These are phyloP conservation scores for Prinsepia uniflora DNA, from an alignment of 306 rosid genomes.

Conservation along the genomic window DNA sequence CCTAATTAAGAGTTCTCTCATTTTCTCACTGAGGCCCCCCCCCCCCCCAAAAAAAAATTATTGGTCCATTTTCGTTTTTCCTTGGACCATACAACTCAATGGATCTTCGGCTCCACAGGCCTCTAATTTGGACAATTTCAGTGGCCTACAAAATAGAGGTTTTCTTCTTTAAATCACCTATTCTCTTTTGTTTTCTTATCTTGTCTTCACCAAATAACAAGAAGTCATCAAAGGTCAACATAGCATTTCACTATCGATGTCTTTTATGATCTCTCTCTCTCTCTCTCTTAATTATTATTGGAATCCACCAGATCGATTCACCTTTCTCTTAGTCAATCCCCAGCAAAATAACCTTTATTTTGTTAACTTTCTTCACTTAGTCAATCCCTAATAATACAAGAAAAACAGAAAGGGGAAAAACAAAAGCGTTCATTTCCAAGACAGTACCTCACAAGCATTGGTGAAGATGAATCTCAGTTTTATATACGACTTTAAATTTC, in stretches of 20 bases:
- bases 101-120: conserved; percentile 23
- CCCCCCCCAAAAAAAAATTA: no score
- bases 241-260: conserved; percentile 4
- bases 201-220: neutral
- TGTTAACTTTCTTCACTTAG: neutral
- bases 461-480: neutral
- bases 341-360: conserved; percentile 12
- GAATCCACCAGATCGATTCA: neutral
- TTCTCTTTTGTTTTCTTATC: conserved; percentile 1
- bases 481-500: neutral
- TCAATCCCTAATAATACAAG: conserved; percentile 1
- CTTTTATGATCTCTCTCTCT: neutral
- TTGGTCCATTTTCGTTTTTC: conserved; percentile 15
- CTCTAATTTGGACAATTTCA: conserved; percentile 10
- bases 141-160: conserved; percentile 12
- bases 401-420: neutral
- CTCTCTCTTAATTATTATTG: conserved; percentile 1
- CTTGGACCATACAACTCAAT: conserved; percentile 18
- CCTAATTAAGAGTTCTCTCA: neutral
- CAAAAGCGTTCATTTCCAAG: neutral
- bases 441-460: neutral
- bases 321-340: conserved; percentile 11
- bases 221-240: conserved; percentile 13
- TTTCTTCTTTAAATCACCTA: conserved; percentile 12
- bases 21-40: neutral